A percentile compares a stretch with the other conserved stretches of the same genome.
Evolutionary conservation across 2,329 filamentous ascomycete genomes (phyloP).

Genomic region (Stachybotrys echinatus): DNA sequence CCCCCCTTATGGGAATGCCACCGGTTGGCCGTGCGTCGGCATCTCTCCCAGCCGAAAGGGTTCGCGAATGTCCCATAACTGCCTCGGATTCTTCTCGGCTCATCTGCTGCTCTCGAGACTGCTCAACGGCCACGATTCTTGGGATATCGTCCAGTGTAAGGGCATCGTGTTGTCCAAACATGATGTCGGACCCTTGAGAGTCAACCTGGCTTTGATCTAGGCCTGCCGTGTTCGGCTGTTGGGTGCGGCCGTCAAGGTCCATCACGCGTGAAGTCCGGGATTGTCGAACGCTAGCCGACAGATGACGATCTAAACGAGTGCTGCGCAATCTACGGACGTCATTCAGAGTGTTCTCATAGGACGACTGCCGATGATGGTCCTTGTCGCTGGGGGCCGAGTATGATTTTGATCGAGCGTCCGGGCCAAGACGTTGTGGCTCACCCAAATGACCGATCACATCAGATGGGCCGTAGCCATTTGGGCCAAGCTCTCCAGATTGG

Average conservation of each 20-base stretch:
- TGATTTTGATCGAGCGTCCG: slow-evolving; percentile 69
- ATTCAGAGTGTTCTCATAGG: slow-evolving; percentile 92
- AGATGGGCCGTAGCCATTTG: slow-evolving; percentile 14
- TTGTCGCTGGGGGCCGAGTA: slow-evolving; percentile 52
- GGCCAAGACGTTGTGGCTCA: slow-evolving; percentile 48
- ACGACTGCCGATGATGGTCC: slow-evolving; percentile 63
- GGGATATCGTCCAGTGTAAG: slow-evolving; percentile 95
- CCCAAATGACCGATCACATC: slow-evolving; percentile 51
- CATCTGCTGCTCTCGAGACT: slow-evolving; percentile 79
- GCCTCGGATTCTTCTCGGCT: slow-evolving; percentile 39
- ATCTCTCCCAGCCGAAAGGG: slow-evolving; percentile 48
- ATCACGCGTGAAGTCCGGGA: slow-evolving; percentile 89
- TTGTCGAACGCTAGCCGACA: slow-evolving; percentile 89
- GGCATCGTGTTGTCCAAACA: slow-evolving; percentile 85
- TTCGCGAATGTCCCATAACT: slow-evolving; percentile 55
- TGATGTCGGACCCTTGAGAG: slow-evolving; percentile 62
- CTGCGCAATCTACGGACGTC: slow-evolving; percentile 90
- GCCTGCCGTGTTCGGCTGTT: slow-evolving; percentile 59
- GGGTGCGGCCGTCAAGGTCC: slow-evolving; percentile 56
- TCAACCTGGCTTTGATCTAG: slow-evolving; percentile 39
- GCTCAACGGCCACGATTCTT: slow-evolving; percentile 89
- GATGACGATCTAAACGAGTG: slow-evolving; percentile 86
- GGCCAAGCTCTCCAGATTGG: slow-evolving; percentile 64
- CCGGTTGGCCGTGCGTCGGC: slow-evolving; percentile 48
- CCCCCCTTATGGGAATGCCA: slow-evolving; percentile 45